These are phyloP conservation scores for Bipolaris sorokiniana DNA, from an alignment of 2,329 filamentous ascomycete species.

Conservation along the genomic window DNA sequence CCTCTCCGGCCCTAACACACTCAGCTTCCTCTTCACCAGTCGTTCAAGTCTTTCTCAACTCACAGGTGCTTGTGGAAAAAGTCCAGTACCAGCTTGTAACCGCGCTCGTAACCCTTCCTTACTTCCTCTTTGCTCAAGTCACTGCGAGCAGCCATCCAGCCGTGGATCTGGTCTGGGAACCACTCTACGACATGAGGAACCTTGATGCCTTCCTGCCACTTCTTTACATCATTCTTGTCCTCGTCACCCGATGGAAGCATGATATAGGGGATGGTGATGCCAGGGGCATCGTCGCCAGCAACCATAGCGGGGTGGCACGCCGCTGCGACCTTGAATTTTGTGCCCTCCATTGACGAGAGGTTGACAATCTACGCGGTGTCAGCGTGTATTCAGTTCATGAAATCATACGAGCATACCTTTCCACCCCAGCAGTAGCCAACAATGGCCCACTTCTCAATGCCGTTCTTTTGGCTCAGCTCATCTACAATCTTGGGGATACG, in stretches of 20 bases:
- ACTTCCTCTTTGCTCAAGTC: slow-evolving; percentile 57
- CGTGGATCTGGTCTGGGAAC: slow-evolving; percentile 57
- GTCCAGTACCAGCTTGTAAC: slow-evolving; percentile 56
- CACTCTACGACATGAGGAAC: slow-evolving; percentile 55
- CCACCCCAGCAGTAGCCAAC: slow-evolving; percentile 68
- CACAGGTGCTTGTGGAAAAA: slow-evolving; percentile 62
- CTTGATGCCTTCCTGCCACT: slow-evolving; percentile 58
- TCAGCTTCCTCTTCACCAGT: slow-evolving; percentile 19
- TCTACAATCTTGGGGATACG: slow-evolving; percentile 62
- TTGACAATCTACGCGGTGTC: slow-evolving; percentile 58
- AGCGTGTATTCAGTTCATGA: background rate
- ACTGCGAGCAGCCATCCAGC: slow-evolving; percentile 54
- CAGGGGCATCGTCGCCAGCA: slow-evolving; percentile 62
- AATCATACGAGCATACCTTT: slow-evolving; percentile 48
- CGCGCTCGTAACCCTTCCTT: slow-evolving; percentile 58
- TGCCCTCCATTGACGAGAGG: slow-evolving; percentile 58
- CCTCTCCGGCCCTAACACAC: slow-evolving; percentile 22
- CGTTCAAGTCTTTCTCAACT: slow-evolving; percentile 31
- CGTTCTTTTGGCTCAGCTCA: slow-evolving; percentile 56
- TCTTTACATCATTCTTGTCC: slow-evolving; percentile 57
- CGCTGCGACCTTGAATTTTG: slow-evolving; percentile 63
- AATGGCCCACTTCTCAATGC: slow-evolving; percentile 64
- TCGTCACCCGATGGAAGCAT: slow-evolving; percentile 66
- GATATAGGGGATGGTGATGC: slow-evolving; percentile 62
- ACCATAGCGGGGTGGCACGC: slow-evolving; percentile 67